Base-by-base conservation (phyloP, 345 rosid genomes). In the Populus alba region DNA sequence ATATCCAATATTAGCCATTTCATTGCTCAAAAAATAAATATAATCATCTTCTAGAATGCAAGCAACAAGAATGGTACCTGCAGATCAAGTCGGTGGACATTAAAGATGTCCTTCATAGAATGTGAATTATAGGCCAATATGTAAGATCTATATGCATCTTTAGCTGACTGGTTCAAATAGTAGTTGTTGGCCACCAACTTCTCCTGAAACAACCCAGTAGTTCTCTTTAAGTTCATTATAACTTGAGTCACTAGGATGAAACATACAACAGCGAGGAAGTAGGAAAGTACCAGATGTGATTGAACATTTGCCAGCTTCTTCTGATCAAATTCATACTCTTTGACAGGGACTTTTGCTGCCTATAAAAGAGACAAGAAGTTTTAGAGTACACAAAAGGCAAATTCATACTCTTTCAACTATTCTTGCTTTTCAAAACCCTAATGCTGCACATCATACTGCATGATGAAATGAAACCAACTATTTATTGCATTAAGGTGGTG, bases 101-200 rank as follows among this genome's bases (percentile, higher is more conserved):
- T 96, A 79, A 94, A 94, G 68, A 89, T 94, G 78, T 94, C 97
- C 84, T 97, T 94, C 91, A 92, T 89, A 4, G 97, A 89, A 82
- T 97, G 98, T n/a, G 97, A 96, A 83, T 96, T 94, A 80, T 96
- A 96, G 8, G 99, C 94, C 80, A 92, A 79, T 37, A 92, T 91
- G 83, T 96, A 96, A 31, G 97, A 94, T 38, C 97, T 75, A 79
- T 96, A 94, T 4, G 99, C 99, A n/a, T 92, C 98, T 86, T 91
- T 94, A 73, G 99, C 99, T 11, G 92, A 88, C 87, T 83, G 89
- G 88, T 97, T 97, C 81, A 92, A 75, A 82, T 86, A 85, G 75
- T 89, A 94, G 86, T 89, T 89, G 66, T 88, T 89, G 12, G 75
- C 88, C 62, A 94, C 97, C 82, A 91, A 72, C 79, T 91, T 92